Base-by-base conservation (phyloP, 208 protist genomes). In the Trypanosoma caninum region DNA sequence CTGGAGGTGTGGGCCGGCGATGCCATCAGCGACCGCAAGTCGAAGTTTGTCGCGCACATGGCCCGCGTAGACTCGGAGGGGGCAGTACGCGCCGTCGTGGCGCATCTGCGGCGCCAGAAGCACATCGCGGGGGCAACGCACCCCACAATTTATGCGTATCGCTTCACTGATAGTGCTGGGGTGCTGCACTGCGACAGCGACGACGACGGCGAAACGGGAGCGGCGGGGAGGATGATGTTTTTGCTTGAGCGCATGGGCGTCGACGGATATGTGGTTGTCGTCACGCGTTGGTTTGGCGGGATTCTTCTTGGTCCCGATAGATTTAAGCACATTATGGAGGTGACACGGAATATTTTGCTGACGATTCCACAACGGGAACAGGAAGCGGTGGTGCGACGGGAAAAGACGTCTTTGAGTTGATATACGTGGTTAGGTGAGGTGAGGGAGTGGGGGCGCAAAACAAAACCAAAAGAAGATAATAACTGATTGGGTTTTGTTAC, bases 281-380 rank as follows among this genome's bases (percentile, higher is more conserved):
- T 98, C 30, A 97, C 95, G 35, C 84, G 97, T 5, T 98, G 97
- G 96, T 98, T 87, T 70, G 97, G 97, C 23, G 97, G 97, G 51
- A 96, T 98, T 44, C 71, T 95, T 16, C 87, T 98, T 8, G 94
- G 95, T 1, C 82, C 89, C 2, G 96, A 98, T 58, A 82, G 97
- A 14, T 98, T 98, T 63, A 95, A 94, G 59, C 88, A 97, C 76
- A 95, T 97, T 44, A 89, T 93, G 82, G 78, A 81, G 48, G 86
- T 94, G 40, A 77, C 84, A 3, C 78, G 76, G 47, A 76, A 89
- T 51, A 81, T 91, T 1, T 27, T 68, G 8, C 48, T 86, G 18
- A 89, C 82, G 5, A 89, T 87, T 30, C 84, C 82, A 14, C 51
- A 90, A 51, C 74, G 72, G 2, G 77, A 89, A 55, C 5, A 45